Evolutionary conservation across 805 yeast genomes (phyloP).

Genomic region (Pichia sporocuriosa): DNA sequence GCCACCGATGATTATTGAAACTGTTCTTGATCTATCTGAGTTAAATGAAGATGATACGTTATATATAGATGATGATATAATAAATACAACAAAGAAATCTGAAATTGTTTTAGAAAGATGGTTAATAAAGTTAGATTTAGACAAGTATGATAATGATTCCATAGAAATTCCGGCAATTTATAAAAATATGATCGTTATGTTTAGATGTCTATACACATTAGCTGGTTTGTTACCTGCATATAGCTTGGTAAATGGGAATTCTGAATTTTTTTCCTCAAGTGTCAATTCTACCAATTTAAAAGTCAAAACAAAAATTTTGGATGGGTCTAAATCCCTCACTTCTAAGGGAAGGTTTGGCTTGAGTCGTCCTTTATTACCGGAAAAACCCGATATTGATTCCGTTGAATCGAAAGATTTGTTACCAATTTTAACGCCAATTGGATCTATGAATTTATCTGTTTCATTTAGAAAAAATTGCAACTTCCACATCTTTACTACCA

Average conservation of each 20-base stretch:
- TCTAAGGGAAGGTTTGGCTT: conserved; percentile 83
- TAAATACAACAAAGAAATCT: conserved; percentile 55
- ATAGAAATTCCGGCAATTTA: conserved; percentile 63
- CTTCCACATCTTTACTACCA: conserved; percentile 63
- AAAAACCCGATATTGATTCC: conserved; percentile 6
- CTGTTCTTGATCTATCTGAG: conserved; percentile 37
- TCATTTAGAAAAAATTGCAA: conserved; percentile 69
- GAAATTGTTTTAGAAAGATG: conserved; percentile 95
- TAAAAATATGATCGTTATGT: conserved; percentile 64
- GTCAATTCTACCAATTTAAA: no score
- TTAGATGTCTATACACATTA: conserved; percentile 67
- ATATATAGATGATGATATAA: conserved; percentile 33
- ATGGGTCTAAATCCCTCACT: conserved; percentile 72
- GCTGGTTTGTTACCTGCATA: conserved; percentile 66
- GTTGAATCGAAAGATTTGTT: conserved; percentile 51
- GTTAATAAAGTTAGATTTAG: conserved; percentile 73
- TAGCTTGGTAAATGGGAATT: conserved; percentile 36
- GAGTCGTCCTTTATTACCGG: conserved; percentile 49
- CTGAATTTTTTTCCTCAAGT: no score
- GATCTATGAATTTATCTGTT: conserved; percentile 66
- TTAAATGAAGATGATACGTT: conserved; percentile 21
- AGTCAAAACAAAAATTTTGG: conserved; percentile 57
- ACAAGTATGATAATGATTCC: conserved; percentile 29
- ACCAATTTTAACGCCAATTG: conserved; percentile 70
- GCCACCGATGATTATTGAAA: conserved; percentile 84